These are phyloP conservation scores for Rhizomucor pusillus DNA, from an alignment of 371 early-diverging fungal genomes.

Conservation along the genomic window DNA sequence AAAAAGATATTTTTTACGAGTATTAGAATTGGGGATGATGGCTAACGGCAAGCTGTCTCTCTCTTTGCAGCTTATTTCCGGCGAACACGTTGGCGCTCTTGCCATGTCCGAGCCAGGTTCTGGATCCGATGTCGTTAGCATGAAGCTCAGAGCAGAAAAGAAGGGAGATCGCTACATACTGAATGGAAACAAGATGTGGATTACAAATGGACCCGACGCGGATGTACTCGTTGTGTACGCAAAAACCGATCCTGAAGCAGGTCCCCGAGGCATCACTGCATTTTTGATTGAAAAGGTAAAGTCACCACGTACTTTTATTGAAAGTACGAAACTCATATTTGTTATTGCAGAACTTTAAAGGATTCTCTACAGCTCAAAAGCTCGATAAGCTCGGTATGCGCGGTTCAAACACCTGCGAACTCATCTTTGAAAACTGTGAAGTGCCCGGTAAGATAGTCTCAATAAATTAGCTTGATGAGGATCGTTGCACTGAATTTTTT, in stretches of 20 bases:
- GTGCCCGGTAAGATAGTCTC: conserved; percentile 65
- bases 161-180: conserved; percentile 79
- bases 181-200: conserved; percentile 95
- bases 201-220: conserved; percentile 97
- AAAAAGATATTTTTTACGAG: background rate
- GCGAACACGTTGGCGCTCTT: conserved; percentile 91
- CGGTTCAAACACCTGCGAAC: conserved; percentile 95
- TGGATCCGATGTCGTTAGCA: conserved; percentile 95
- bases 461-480: too few species aligned
- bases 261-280: conserved; percentile 90
- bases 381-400: conserved; percentile 98
- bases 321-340: too few species aligned
- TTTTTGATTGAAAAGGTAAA: conserved; percentile 87
- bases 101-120: conserved; percentile 95
- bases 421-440: conserved; percentile 92
- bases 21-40: background rate
- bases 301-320: too few species aligned
- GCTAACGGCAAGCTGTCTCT: too few species aligned
- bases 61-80: conserved; percentile 65
- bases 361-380: conserved; percentile 87
- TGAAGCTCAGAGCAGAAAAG: conserved; percentile 85
- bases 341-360: conserved; percentile 76
- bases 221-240: conserved; percentile 94
- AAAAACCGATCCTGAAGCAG: conserved; percentile 81
- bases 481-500: background rate